A percentile compares a stretch with the other conserved stretches of the same genome.
Evolutionary conservation across 305 asterid species (phyloP).

Genomic region (Nicotiana rustica): DNA sequence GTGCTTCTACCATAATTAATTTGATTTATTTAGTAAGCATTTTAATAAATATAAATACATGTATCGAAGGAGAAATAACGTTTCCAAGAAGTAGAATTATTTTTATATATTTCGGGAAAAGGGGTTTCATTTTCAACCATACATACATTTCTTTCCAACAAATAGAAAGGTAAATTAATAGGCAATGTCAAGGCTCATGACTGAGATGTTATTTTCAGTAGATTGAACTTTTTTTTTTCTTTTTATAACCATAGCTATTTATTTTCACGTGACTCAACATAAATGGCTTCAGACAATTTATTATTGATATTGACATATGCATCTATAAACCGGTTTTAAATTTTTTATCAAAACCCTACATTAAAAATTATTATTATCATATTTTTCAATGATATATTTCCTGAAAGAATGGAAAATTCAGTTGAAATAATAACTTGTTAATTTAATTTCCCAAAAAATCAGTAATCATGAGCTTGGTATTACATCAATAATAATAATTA

Average conservation of each 20-base stretch:
- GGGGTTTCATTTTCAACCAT: not conserved
- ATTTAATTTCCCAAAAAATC: not conserved
- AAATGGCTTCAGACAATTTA: slow-evolving; percentile 7
- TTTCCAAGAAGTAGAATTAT: not conserved
- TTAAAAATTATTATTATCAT: not conserved
- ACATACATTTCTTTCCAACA: not conserved
- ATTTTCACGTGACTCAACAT: slow-evolving; percentile 30
- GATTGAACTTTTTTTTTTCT: not conserved
- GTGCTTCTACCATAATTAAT: too few relatives aligned
- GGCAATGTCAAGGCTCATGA: not conserved
- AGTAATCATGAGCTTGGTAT: not conserved
- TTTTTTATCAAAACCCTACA: not conserved
- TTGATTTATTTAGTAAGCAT: too few relatives aligned
- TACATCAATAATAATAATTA: slow-evolving; percentile 2
- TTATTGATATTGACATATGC: not conserved
- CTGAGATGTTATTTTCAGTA: not conserved
- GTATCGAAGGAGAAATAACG: not conserved
- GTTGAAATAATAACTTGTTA: not conserved
- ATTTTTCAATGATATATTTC: too few relatives aligned
- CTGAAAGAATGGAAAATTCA: not conserved
- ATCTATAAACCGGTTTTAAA: not conserved
- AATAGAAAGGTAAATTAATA: not conserved
- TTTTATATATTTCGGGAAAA: not conserved
- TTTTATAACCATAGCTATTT: not conserved
- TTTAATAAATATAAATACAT: too few relatives aligned